Evolutionary conservation across 2,329 filamentous ascomycete genomes (phyloP), one percentile per base, ranked within the genome.

Genomic region (Fusarium agapanthi): DNA sequence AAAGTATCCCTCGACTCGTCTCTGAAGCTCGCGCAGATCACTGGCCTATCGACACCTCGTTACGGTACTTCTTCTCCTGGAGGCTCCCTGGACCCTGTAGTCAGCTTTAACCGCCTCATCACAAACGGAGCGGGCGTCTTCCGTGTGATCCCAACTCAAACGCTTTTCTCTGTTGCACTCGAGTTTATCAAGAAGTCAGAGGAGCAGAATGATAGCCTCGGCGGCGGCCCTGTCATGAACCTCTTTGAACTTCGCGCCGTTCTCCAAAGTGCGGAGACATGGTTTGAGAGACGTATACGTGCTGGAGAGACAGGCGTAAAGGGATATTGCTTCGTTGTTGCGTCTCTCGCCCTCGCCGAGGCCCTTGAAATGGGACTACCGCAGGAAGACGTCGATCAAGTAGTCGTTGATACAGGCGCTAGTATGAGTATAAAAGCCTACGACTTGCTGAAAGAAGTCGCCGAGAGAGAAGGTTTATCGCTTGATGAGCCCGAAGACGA

Each of bases 1-100:
- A 87, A 88, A 65, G 83, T 87, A 55, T 83, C 82, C 45, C 80
- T 86, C 15, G 85, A 87, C 72, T 81, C 80, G 15, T 81, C 81
- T 1, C 75, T 83, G 53, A 83, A 82, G 61, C 73, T 82, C 13
- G 74, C 78, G 4, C 77, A 80, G 53, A 78, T 82, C 15, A 80
- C 77, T 66, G 74, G 75, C 7, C 73, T 83, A 20, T 75, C 77
- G 6, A 72, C 66, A 22, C 74, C 60, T 22, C 54, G 67, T 6
- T 68, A 71, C 26, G 62, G 61, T 7, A 67, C 53, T 5, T 68
- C 59, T 1, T 69, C 61, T 10, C 67, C 70, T 7, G 72, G 73
- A 8, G 72, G 72, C 13, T 65, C 68, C 7, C 48, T 65, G 9
- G 77, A 79, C 12, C 74, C 78, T 6, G 54, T 28, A 6, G 67